Percentiles rank a stretch among this genome's conserved stretches.
Evolutionary conservation across 2,329 filamentous ascomycete genomes (phyloP).

Genomic region (Aspergillus chevalieri): DNA sequence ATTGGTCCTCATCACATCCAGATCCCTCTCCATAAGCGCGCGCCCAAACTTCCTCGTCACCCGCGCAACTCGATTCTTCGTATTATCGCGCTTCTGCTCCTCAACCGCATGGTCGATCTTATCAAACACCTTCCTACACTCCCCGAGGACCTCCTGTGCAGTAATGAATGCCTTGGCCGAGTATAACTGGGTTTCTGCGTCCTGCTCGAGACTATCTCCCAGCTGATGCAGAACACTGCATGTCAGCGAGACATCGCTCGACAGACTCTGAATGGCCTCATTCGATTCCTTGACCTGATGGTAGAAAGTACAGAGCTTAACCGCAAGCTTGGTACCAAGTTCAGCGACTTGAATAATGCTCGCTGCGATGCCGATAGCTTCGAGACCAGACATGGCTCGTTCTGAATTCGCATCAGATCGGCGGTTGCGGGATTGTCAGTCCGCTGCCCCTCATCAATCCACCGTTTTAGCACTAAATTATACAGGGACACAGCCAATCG

Average conservation of each 20-base stretch:
- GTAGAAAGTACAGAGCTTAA: slow-evolving; percentile 26
- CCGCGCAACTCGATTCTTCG: slow-evolving; percentile 1
- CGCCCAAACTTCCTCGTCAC: slow-evolving; percentile 13
- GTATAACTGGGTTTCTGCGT: slow-evolving; percentile 14
- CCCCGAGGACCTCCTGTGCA: slow-evolving; percentile 4
- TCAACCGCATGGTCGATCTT: slow-evolving; percentile 5
- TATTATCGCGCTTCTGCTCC: neutral
- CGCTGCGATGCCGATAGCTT: slow-evolving; percentile 20
- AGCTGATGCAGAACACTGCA: slow-evolving; percentile 24
- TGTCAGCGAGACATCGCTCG: slow-evolving; percentile 25
- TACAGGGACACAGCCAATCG: too few relatives aligned
- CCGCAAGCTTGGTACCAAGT: slow-evolving; percentile 19
- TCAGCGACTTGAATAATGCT: slow-evolving; percentile 27
- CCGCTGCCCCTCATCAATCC: too few relatives aligned
- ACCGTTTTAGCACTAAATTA: too few relatives aligned
- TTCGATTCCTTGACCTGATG: slow-evolving; percentile 22
- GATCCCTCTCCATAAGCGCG: slow-evolving; percentile 15
- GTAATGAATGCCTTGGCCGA: slow-evolving; percentile 10
- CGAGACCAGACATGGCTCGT: slow-evolving; percentile 12
- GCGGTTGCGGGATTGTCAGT: too few relatives aligned
- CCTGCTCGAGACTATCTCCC: slow-evolving; percentile 18
- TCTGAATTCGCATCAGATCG: too few relatives aligned
- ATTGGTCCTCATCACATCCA: slow-evolving; percentile 17
- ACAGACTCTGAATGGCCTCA: slow-evolving; percentile 14
- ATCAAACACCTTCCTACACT: slow-evolving; percentile 20